Conservation (phyloP, 192 early-diverging fungal genomes). For the Entomortierella chlamydospora region DNA sequence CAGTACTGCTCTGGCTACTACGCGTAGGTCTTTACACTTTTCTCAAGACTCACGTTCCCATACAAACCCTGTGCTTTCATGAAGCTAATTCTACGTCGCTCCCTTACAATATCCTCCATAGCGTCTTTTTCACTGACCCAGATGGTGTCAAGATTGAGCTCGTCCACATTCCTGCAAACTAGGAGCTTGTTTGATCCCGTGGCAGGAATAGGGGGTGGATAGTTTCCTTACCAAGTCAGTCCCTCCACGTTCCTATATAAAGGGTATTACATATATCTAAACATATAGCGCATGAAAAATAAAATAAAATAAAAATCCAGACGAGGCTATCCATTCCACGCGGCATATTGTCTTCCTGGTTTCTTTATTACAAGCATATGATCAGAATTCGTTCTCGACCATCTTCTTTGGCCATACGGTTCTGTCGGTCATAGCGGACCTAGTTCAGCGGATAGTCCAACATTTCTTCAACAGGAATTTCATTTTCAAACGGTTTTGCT, state of each 20-base stretch:
- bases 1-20: conserved; percentile 37
- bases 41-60: too few relatives aligned
- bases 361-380: too few relatives aligned
- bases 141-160: conserved; percentile 49
- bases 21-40: conserved; percentile 11
- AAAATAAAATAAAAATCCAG: not conserved
- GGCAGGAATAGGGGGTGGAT: too few relatives aligned
- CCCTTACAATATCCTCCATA: too few relatives aligned
- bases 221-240: too few relatives aligned
- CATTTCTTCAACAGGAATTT: conserved; percentile 43
- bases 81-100: not conserved
- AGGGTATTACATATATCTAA: too few relatives aligned
- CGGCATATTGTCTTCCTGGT: too few relatives aligned
- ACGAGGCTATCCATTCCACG: not conserved
- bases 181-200: too few relatives aligned
- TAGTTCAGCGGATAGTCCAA: conserved; percentile 40
- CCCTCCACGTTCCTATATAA: not conserved
- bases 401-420: conserved; percentile 58
- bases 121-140: conserved; percentile 51
- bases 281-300: not conserved
- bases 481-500: conserved; percentile 41
- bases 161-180: conserved; percentile 10
- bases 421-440: conserved; percentile 60
- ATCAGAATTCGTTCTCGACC: conserved; percentile 36
- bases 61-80: too few relatives aligned